Base-by-base conservation (phyloP, 148 eudicot genomes). In the Cornus suecica region DNA sequence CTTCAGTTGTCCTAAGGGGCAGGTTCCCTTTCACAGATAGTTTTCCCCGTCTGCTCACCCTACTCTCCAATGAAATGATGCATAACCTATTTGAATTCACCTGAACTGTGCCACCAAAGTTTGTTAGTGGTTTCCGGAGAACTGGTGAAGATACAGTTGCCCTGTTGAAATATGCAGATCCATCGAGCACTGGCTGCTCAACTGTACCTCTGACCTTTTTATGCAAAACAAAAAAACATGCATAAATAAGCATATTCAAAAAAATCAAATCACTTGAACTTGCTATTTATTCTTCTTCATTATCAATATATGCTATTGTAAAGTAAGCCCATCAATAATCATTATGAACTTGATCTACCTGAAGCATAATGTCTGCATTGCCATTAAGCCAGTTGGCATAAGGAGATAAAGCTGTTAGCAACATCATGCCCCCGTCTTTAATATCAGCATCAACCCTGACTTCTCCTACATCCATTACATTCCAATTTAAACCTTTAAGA, bases 401-500 rank as follows among this genome's bases (percentile, higher is more conserved):
- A 66, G 99, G 99, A 80, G 91, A 96, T 80, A 96, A 77, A 68
- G 99, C 99, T 63, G 99, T 96, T 66, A 96, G 68, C 86, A 96
- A 80, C 93, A 96, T 88, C 99, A 96, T 96, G 80, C 99, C 99
- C 42, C 97, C 98, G 83, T 96, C 99, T 90, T 91, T 96, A 54
- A 96, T 88, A 83, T 96, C 99, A 83, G 98, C 98, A 93, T 96
- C 99, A 74, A 96, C 90, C 85, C 99, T 91, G 77, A 96, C 99
- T 87, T 96, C 99, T 77, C 98, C 99, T 14, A 76, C 98, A 86
- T 96, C 98, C 79, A 96, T 67, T 72, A 93, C 72, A 68, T 90
- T 96, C 99, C 99, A 96, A 83, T 96, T 93, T 63, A 96, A 83
- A 31, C 95, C 99, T 83, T 79, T 90, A 48, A 96, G 93, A 86